Evolutionary conservation across 2,329 filamentous ascomycete genomes (phyloP).

Genomic region (Aspergillus brasiliensis): DNA sequence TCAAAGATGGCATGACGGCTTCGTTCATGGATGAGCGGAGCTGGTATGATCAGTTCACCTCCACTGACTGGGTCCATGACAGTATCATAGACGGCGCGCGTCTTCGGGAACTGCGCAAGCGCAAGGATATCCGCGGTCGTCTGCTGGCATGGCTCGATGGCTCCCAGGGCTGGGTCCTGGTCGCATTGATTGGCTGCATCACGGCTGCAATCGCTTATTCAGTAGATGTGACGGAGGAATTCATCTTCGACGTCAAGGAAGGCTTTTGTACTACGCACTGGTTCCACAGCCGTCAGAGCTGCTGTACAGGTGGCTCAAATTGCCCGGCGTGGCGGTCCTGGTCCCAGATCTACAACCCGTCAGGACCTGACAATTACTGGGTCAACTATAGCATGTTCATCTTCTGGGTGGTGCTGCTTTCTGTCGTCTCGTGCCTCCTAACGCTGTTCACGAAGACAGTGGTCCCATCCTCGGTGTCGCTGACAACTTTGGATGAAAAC

Average conservation of each 20-base stretch:
- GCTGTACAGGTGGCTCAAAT: conserved; percentile 58
- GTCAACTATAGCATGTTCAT: conserved; percentile 81
- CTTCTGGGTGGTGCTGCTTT: conserved; percentile 67
- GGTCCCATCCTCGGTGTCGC: conserved; percentile 82
- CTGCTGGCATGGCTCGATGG: conserved; percentile 77
- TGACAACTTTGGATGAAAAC: conserved; percentile 91
- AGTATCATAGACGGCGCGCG: conserved; percentile 92
- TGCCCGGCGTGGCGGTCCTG: conserved; percentile 66
- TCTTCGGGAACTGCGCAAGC: conserved; percentile 75
- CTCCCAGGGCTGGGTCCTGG: conserved; percentile 90
- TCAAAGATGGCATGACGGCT: conserved; percentile 55
- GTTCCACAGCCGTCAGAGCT: conserved; percentile 71
- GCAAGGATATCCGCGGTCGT: conserved; percentile 83
- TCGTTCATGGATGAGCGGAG: conserved; percentile 79
- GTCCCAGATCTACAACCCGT: conserved; percentile 63
- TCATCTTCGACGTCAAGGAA: conserved; percentile 86
- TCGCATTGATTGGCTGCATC: conserved; percentile 82
- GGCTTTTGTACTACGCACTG: conserved; percentile 77
- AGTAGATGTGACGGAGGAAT: conserved; percentile 82
- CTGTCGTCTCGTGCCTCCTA: conserved; percentile 72
- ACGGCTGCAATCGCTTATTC: conserved; percentile 85
- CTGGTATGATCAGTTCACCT: conserved; percentile 99
- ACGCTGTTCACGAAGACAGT: conserved; percentile 92
- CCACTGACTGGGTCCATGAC: conserved; percentile 97
- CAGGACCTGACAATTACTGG: conserved; percentile 54